These are phyloP conservation scores for Arthrobotrys megalospora DNA, from an alignment of 2,329 filamentous ascomycete genomes.

Conservation along the genomic window DNA sequence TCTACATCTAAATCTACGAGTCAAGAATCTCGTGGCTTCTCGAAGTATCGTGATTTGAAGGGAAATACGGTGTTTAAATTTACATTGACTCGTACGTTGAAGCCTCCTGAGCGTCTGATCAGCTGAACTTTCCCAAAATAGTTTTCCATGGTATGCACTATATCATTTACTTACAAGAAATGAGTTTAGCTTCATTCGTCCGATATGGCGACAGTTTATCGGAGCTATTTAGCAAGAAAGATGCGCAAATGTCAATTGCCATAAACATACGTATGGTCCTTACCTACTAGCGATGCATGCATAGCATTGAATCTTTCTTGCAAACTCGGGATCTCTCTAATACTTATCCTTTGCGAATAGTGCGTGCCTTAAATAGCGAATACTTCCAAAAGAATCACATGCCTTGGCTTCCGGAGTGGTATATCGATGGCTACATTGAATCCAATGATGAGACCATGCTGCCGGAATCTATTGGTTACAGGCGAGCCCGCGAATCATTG, in stretches of 20 bases:
- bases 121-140: too few relatives aligned
- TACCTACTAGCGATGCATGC: neutral
- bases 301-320: neutral
- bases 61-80: constrained; percentile 56
- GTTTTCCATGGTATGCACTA: too few relatives aligned
- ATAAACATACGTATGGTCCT: constrained; percentile 33
- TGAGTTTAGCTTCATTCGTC: constrained; percentile 43
- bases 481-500: neutral
- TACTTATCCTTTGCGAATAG: constrained; percentile 6
- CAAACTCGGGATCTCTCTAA: neutral
- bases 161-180: neutral
- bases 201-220: constrained; percentile 49
- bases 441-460: neutral
- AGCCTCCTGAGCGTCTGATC: neutral
- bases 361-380: constrained; percentile 39
- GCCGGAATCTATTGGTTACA: neutral
- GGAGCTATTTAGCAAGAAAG: constrained; percentile 43
- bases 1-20: constrained; percentile 10
- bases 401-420: constrained; percentile 13
- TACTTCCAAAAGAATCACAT: constrained; percentile 45
- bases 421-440: neutral
- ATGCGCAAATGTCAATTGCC: constrained; percentile 51
- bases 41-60: constrained; percentile 33
- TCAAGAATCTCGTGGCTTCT: constrained; percentile 38
- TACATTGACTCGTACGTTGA: constrained; percentile 45